Conservation (phyloP, 441 rosid species). For the Cnidoscolus chayamansa region DNA sequence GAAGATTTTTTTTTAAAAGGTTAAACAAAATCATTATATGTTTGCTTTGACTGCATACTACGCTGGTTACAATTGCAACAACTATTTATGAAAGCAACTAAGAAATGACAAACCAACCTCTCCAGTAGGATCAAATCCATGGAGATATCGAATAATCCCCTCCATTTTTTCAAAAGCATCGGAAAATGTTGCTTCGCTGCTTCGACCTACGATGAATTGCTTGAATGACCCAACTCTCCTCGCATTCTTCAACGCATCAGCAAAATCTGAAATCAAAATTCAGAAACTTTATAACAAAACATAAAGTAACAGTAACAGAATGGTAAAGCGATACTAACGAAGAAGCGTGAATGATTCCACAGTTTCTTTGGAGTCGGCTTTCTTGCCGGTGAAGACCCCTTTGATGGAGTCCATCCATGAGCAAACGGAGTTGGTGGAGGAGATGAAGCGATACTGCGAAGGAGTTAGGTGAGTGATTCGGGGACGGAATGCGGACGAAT, state of each 20-base stretch:
- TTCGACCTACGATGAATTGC: slow-evolving; percentile 76
- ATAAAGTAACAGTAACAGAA: not conserved
- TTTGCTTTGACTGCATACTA: too few species aligned
- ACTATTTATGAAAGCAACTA: not conserved
- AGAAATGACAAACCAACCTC: slow-evolving; percentile 55
- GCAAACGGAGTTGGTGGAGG: slow-evolving; percentile 45
- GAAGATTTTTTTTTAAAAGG: not conserved
- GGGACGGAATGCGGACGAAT: slow-evolving; percentile 1
- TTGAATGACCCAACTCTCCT: slow-evolving; percentile 65
- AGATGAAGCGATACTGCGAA: slow-evolving; percentile 51
- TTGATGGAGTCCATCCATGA: slow-evolving; percentile 86
- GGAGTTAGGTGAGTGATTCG: slow-evolving; percentile 12
- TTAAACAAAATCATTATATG: not conserved
- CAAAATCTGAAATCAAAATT: slow-evolving; percentile 44
- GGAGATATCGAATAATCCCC: slow-evolving; percentile 65
- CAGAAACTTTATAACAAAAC: not conserved
- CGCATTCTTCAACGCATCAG: slow-evolving; percentile 77
- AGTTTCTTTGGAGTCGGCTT: slow-evolving; percentile 36
- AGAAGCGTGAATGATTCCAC: slow-evolving; percentile 65
- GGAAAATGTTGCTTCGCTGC: slow-evolving; percentile 83
- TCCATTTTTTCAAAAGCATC: slow-evolving; percentile 85
- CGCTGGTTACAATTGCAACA: too few species aligned
- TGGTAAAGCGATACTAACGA: slow-evolving; percentile 36
- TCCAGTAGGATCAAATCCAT: slow-evolving; percentile 65
- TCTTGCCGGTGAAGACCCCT: slow-evolving; percentile 75